Evolutionary conservation across 2,329 filamentous ascomycete species (phyloP).

Genomic region (Pseudogymnoascus sp.): DNA sequence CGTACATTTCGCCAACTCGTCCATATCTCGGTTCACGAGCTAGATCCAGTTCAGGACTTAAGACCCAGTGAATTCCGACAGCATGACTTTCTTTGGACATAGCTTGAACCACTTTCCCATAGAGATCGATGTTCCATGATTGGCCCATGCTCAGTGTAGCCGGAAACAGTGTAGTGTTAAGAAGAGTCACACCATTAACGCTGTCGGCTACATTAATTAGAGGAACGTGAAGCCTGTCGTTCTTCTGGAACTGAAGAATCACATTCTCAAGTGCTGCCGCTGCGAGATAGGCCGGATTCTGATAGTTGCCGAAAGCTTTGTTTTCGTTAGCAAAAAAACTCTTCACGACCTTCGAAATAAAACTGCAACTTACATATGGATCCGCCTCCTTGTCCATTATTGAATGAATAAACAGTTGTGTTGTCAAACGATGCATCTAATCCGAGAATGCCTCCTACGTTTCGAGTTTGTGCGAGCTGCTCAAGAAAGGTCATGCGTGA

Average conservation of each 20-base stretch:
- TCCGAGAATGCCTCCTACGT: neutral
- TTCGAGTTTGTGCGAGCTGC: neutral
- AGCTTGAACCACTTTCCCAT: constrained; percentile 21
- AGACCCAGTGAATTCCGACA: constrained; percentile 28
- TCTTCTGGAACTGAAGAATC: neutral
- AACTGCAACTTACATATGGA: neutral
- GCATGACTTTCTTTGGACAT: constrained; percentile 28
- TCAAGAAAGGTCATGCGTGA: neutral
- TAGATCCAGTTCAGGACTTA: constrained; percentile 28
- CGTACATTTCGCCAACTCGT: constrained; percentile 22
- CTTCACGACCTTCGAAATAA: neutral
- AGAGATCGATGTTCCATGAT: constrained; percentile 27
- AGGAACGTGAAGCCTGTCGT: constrained; percentile 12
- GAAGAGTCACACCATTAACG: constrained; percentile 26
- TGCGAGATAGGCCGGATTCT: neutral
- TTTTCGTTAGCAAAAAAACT: neutral
- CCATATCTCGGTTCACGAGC: constrained; percentile 28
- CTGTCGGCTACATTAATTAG: constrained; percentile 25
- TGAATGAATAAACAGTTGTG: neutral
- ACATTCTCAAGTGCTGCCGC: neutral
- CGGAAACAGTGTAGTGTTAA: constrained; percentile 28
- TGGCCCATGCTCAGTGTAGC: constrained; percentile 22
- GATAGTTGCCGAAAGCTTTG: neutral
- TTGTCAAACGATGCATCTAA: neutral
- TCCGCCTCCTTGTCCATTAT: neutral